Evolutionary conservation across 2,329 filamentous ascomycete species (phyloP).

Genomic region (Phialocephala sp.): DNA sequence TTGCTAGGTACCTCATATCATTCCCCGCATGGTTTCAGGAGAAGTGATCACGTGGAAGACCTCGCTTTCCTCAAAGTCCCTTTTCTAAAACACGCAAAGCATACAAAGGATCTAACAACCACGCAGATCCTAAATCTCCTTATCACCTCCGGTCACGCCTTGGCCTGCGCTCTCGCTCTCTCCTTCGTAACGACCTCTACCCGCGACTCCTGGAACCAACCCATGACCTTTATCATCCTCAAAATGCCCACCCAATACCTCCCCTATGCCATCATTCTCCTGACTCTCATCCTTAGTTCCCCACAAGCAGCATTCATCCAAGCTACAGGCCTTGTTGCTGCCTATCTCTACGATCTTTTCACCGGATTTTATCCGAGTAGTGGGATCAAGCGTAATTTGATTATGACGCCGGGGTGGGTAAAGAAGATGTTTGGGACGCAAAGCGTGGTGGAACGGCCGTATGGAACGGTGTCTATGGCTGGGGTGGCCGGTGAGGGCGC

Average conservation of each 20-base stretch:
- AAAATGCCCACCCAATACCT: conserved; percentile 80
- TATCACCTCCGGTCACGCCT: conserved; percentile 51
- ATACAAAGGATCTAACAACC: conserved; percentile 38
- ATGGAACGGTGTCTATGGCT: conserved; percentile 19
- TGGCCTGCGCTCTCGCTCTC: conserved; percentile 69
- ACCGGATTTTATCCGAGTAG: conserved; percentile 85
- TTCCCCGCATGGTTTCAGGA: not conserved
- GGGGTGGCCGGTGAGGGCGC: conserved; percentile 11
- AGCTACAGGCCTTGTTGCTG: conserved; percentile 76
- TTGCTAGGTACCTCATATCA: not conserved
- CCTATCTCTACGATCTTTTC: conserved; percentile 86
- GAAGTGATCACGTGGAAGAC: not conserved
- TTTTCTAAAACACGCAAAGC: not conserved
- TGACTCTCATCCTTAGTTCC: conserved; percentile 73
- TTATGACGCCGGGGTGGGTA: conserved; percentile 65
- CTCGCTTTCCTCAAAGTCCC: not conserved
- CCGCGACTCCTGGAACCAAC: conserved; percentile 78
- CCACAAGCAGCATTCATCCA: conserved; percentile 64
- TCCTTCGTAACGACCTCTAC: conserved; percentile 81
- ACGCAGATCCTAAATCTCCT: conserved; percentile 55
- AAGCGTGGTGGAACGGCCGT: conserved; percentile 18
- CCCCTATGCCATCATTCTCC: conserved; percentile 76
- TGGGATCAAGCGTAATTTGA: conserved; percentile 76
- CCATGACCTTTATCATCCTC: conserved; percentile 78
- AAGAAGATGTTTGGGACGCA: conserved; percentile 21